Base-by-base conservation (phyloP, 78 protist genomes). In the slime mould (Dictyostelium discoideum) region DNA sequence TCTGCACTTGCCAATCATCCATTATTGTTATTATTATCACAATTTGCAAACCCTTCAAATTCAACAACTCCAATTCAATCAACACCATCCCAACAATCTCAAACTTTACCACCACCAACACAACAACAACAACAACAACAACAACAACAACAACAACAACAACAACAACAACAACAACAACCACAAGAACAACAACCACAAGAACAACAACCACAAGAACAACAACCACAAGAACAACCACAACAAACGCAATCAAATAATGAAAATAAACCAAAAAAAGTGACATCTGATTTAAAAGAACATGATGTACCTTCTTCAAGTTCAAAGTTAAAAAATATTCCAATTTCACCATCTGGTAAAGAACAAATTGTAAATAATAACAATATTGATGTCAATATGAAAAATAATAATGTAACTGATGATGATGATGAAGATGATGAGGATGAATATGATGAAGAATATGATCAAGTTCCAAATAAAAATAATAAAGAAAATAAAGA, bases 1-100 rank as follows among this genome's bases (percentile, higher is more conserved):
- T 60, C 78, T 37, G 87, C 87, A 14, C 42, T 84, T 13, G n/a
- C 87, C 2, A 84, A 84, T 84, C 87, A 84, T 37, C 87, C 87
- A 63, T 60, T 60, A 18, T 22, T 84, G 20, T 18, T 60, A 18
- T 39, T 60, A 6, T 63, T 84, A 24, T 60, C 87, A 20, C 87
- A 84, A 39, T 60, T 84, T 50, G 40, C 50, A 26, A 81, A 81
- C 11, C 84, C 50, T 20, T 48, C 48, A 81, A 81, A 48, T 14
- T 9, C 85, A 3, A 42, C 46, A 42, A 79, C 42, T 7, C 46
- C 44, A 20, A 29, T 40, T 48, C 69, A 44, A 50, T 50, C 73
- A 50, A 39, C 65, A 29, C n/a, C 86, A 24, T 82, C 74, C 10
- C 40, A 24, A 82, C 74, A 50, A 82, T 37, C 78, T 37, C 13